phyloP scores from a whole-genome alignment of 768 basidiomycete genomes.

The Rhizopogon sp. region DNA sequence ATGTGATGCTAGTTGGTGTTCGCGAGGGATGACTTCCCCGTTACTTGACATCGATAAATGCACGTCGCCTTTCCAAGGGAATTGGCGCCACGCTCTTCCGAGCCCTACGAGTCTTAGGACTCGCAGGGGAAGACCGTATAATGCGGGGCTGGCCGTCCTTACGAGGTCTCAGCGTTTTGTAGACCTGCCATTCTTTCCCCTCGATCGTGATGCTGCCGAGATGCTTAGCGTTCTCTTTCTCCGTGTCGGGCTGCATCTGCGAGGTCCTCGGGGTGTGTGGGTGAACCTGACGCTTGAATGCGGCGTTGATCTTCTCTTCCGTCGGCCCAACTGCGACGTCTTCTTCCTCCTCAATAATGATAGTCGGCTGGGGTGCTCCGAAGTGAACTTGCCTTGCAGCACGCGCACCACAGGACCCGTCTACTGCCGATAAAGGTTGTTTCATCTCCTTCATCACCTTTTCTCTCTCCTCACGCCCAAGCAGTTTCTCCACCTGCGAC shows the following conservation, averaged over 20 bases:
- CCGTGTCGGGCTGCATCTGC: not conserved
- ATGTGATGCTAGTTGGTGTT: no score
- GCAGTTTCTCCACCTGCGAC: slow-evolving; percentile 16
- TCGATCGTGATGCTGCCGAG: slow-evolving; percentile 3
- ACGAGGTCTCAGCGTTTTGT: not conserved
- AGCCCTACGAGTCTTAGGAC: not conserved
- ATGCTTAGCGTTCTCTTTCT: not conserved
- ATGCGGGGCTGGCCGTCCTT: slow-evolving; percentile 1
- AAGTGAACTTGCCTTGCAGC: slow-evolving; percentile 1
- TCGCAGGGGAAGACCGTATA: not conserved
- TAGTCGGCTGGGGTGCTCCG: slow-evolving; percentile 5
- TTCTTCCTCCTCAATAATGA: slow-evolving; percentile 8
- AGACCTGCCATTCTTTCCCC: slow-evolving; percentile 1
- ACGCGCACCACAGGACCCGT: slow-evolving; percentile 5
- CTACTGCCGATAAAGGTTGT: slow-evolving; percentile 2
- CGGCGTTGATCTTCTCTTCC: slow-evolving; percentile 12
- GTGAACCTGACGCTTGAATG: not conserved
- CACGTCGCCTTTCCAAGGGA: not conserved
- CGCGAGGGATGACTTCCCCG: no score
- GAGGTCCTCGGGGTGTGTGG: not conserved
- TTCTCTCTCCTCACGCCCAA: slow-evolving; percentile 2
- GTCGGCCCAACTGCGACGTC: slow-evolving; percentile 12
- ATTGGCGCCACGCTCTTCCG: not conserved
- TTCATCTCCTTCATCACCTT: slow-evolving; percentile 9
- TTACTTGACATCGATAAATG: not conserved